Evolutionary conservation across 306 rosid species (phyloP), one percentile per base, ranked within the genome.

Genomic region (Amphicarpaea edgeworthii): DNA sequence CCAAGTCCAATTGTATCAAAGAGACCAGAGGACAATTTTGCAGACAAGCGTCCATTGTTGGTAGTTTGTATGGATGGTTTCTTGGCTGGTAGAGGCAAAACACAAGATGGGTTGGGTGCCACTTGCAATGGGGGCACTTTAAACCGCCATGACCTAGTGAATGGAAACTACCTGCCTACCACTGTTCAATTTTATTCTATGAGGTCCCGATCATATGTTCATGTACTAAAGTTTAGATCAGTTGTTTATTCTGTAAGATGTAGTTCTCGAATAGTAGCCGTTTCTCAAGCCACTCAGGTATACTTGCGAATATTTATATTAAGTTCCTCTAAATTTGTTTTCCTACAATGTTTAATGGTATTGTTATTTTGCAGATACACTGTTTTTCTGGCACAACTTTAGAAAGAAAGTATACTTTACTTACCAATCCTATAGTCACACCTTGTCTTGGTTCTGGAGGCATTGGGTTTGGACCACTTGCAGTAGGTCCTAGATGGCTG

Each of bases 401-500:
- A 60, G 92, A 85, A 81, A 86, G 68, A 77, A 93, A 90, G 75
- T 90, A 90, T 76, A 88, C 85, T 34, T 81, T 92, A 83, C 89
- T 85, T 17, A 88, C 90, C 47, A 92, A 92, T 82, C 92, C 93
- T 24, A 62, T 90, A 32, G 83, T 81, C 55, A 68, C 58, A 24
- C 79, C 85, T 19, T 75, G 73, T 72, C 90, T 86, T 75, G 82
- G 87, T 68, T 83, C 84, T 47, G 92, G 93, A 79, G 88, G 89
- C 61, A 84, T 86, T 49, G 89, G 96, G 23, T 87, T 84, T 79
- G 97, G 97, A 58, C 93, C 97, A 59, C 92, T 92, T 75, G 95
- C 97, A 1, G 82, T 92, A 63, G 97, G 97, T 47, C 82, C 92
- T 24, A 87, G 97, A 83, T 92, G 96, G 97, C 73, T 92, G 71